A percentile compares a stretch with the other conserved stretches of the same genome.
Conservation (phyloP, 139 green algal genomes). For the Chlamydomonas sphaeroides region DNA sequence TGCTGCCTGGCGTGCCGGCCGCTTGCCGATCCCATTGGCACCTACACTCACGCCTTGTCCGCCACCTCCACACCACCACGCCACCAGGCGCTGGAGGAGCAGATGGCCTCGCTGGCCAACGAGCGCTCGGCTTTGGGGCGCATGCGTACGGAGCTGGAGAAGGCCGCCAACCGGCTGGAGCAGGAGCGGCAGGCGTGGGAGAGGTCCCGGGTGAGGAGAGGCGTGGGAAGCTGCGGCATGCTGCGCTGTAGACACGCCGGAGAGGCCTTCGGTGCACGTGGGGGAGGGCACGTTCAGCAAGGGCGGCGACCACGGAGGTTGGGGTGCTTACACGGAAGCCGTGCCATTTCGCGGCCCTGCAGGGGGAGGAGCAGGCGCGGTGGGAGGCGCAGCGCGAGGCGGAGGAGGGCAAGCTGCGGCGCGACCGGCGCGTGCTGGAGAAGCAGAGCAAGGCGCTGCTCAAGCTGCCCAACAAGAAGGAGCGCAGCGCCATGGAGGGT, state of each 20-base stretch:
- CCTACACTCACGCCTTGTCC: too few relatives aligned
- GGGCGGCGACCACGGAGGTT: too few relatives aligned
- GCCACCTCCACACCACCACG: too few relatives aligned
- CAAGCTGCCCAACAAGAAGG: conserved; percentile 83
- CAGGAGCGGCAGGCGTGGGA: conserved; percentile 72
- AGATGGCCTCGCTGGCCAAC: conserved; percentile 15
- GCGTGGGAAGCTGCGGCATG: too few relatives aligned
- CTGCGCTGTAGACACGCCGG: too few relatives aligned
- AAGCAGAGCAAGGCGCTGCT: conserved; percentile 70
- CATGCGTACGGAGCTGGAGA: conserved; percentile 74
- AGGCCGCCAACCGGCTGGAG: conserved; percentile 63
- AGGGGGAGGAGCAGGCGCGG: conserved; percentile 59
- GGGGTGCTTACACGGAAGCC: too few relatives aligned
- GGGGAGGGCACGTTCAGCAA: too few relatives aligned
- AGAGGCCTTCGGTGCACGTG: too few relatives aligned
- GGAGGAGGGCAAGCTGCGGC: conserved; percentile 64
- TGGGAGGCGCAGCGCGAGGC: conserved; percentile 63
- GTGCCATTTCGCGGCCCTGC: too few relatives aligned
- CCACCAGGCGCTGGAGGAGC: conserved; percentile 46
- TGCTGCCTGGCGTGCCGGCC: too few relatives aligned
- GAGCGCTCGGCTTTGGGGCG: conserved; percentile 55
- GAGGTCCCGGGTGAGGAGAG: conserved; percentile 62
- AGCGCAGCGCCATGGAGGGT: conserved; percentile 66
- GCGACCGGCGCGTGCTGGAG: conserved; percentile 79
- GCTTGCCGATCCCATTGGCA: too few relatives aligned